Conservation (phyloP, 768 basidiomycete genomes). For the Hydnomerulius pinastri region DNA sequence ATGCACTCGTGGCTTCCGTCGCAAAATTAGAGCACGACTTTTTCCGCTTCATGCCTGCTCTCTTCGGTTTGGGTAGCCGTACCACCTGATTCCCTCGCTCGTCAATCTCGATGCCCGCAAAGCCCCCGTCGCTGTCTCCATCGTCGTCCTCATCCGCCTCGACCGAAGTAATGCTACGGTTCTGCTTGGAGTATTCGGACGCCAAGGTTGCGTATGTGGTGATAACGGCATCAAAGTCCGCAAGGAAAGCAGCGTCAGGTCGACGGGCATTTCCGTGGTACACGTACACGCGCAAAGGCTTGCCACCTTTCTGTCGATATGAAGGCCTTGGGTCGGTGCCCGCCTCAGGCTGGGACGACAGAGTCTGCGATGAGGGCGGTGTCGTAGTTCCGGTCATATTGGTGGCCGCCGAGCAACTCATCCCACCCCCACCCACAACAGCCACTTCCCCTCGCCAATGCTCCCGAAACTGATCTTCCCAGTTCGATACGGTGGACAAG, state of each 20-base stretch:
- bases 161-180: conserved; percentile 54
- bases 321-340: conserved; percentile 27
- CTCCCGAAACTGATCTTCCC: conserved; percentile 98
- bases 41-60: conserved; percentile 67
- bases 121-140: conserved; percentile 62
- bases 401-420: conserved; percentile 32
- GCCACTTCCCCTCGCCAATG: conserved; percentile 91
- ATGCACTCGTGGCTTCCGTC: conserved; percentile 64
- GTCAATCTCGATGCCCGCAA: conserved; percentile 64
- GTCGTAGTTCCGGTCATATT: conserved; percentile 38
- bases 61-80: conserved; percentile 65
- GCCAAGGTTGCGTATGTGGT: conserved; percentile 97
- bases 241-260: conserved; percentile 82
- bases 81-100: conserved; percentile 64
- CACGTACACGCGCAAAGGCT: conserved; percentile 81
- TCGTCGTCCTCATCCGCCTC: conserved; percentile 73
- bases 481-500: conserved; percentile 94
- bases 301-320: conserved; percentile 46
- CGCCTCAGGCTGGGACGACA: conserved; percentile 30
- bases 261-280: conserved; percentile 93
- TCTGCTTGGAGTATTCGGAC: conserved; percentile 92
- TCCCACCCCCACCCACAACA: conserved; percentile 75
- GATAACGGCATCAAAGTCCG: conserved; percentile 95
- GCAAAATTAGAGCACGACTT: conserved; percentile 46
- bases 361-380: conserved; percentile 39